phyloP scores from a whole-genome alignment of 2,329 filamentous ascomycete species.

The Ophiocordyceps australis region DNA sequence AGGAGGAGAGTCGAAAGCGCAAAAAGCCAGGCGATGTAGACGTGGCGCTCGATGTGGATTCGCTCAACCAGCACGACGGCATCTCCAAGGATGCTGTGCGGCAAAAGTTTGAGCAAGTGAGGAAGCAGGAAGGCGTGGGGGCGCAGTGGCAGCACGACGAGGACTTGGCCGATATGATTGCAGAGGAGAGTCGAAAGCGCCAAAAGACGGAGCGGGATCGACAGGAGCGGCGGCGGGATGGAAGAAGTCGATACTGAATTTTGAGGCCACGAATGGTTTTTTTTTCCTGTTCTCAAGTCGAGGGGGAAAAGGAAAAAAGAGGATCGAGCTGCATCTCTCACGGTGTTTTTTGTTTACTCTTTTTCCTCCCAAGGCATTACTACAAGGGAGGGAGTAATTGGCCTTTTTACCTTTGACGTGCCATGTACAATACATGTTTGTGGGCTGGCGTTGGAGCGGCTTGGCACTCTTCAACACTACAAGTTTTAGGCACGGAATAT shows the following conservation, averaged over 20 bases:
- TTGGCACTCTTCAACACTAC: no score
- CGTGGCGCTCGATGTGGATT: slow-evolving; percentile 75
- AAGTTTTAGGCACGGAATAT: no score
- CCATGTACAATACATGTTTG: no score
- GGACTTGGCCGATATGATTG: slow-evolving; percentile 90
- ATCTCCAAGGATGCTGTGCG: slow-evolving; percentile 73
- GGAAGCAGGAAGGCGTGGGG: slow-evolving; percentile 44
- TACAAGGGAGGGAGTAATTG: no score
- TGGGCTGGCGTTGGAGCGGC: no score
- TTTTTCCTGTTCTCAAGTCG: no score
- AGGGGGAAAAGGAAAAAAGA: no score
- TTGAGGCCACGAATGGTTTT: not conserved
- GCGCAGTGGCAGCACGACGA: slow-evolving; percentile 64
- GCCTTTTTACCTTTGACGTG: no score
- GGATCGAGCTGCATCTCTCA: no score
- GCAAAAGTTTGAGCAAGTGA: slow-evolving; percentile 61
- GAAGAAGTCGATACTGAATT: slow-evolving; percentile 28
- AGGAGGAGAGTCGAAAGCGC: slow-evolving; percentile 61
- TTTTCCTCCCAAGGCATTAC: no score
- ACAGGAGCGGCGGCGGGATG: slow-evolving; percentile 42
- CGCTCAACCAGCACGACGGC: slow-evolving; percentile 54
- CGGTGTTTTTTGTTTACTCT: no score
- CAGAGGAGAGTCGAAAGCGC: slow-evolving; percentile 77
- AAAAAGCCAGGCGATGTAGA: slow-evolving; percentile 97
- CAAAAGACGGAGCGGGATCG: slow-evolving; percentile 76